Conservation (phyloP, 805 yeast species). For the Metschnikowia borealis region DNA sequence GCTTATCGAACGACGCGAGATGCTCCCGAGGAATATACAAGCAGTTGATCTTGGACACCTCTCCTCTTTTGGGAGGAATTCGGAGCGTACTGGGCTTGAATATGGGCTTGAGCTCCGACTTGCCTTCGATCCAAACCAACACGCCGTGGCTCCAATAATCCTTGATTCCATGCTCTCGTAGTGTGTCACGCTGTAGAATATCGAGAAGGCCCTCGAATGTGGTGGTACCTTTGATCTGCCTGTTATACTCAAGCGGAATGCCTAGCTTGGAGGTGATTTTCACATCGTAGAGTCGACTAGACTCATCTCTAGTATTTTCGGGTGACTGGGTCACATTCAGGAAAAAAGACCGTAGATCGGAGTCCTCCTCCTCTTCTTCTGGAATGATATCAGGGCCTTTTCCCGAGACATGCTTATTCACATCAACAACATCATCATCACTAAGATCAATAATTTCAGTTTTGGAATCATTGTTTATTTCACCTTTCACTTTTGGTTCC, state of each 20-base stretch:
- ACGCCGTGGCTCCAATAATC: conserved; percentile 15
- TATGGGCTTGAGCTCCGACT: conserved; percentile 33
- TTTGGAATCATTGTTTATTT: neutral
- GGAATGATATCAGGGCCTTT: neutral
- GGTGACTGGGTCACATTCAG: conserved; percentile 19
- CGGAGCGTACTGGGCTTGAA: conserved; percentile 39
- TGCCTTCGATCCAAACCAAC: conserved; percentile 40
- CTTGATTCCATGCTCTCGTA: conserved; percentile 1
- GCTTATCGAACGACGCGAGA: conserved; percentile 17
- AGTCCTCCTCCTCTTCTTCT: conserved; percentile 3
- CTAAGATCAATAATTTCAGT: neutral
- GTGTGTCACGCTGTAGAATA: conserved; percentile 7
- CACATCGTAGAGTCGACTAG: conserved; percentile 27
- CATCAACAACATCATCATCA: too few relatives aligned
- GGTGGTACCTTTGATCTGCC: conserved; percentile 20
- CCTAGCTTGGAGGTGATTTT: conserved; percentile 26
- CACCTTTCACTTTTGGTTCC: too few relatives aligned
- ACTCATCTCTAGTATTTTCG: conserved; percentile 20
- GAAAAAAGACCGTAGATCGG: conserved; percentile 15
- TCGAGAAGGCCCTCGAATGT: conserved; percentile 8
- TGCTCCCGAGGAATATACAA: conserved; percentile 20
- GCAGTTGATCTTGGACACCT: conserved; percentile 16
- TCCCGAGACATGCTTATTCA: neutral
- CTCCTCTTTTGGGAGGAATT: conserved; percentile 24
- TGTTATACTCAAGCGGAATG: conserved; percentile 19